Evolutionary conservation across 2,329 filamentous ascomycete genomes (phyloP), one percentile per base, ranked within the genome.

Genomic region (Penicillium sp.): DNA sequence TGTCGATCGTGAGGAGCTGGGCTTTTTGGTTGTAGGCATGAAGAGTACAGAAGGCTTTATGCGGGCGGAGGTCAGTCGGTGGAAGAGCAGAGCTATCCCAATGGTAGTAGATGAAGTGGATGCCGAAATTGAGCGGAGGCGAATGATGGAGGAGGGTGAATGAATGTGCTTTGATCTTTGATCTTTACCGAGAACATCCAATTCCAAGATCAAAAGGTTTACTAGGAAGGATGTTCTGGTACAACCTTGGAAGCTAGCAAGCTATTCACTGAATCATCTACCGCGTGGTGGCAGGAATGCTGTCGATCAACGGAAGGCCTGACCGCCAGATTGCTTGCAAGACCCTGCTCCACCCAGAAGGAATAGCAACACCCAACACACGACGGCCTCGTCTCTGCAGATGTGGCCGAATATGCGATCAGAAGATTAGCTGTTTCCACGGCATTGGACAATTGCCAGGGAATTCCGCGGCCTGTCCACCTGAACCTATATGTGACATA

Each of bases 1-100:
- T 74, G 90, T 94, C 8, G 92, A 97, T 68, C 82, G 94, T 50
- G 94, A 99, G 78, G 92, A 96, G 72, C 80, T 99, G 36, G 94
- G 94, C 0, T 97, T 97, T 66, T 75, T 97, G 57, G 92, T 96
- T 4, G 90, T 97, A 11, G 92, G 83, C 0, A 84, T 97, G 83
- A 80, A 86, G 60, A 97, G 92, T 67, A 78, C 95, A 53, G 87
- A 89, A 60, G 86, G 84, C 0, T 91, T 89, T 75, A 85, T 86
- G 53, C 76, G 75, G 58, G 80, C 80, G 41, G 86, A 90, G 68
- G 81, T 75, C 66, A 79, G 81, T 50, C 82, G 81, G 50, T 82
- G 85, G 77, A 77, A 78, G n/a, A 74, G 73, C 21, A 70, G 68
- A 5, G 69, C 78, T 4, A 82, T 90, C 21, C 83, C 84, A 69